These are phyloP conservation scores for Hanseniaspora mollemarum DNA, from an alignment of 805 yeast genomes.

Conservation along the genomic window DNA sequence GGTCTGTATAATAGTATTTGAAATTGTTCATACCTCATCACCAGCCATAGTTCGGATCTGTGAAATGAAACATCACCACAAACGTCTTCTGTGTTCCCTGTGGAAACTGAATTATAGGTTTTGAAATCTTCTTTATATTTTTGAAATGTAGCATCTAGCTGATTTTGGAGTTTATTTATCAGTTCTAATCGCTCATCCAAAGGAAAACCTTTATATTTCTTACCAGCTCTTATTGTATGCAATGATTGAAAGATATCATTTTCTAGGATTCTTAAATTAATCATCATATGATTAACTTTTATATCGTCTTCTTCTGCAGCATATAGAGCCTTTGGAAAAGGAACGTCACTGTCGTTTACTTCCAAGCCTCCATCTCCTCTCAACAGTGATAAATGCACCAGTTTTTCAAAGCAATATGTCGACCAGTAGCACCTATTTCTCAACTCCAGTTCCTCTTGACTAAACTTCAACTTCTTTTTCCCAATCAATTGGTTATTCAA, in stretches of 20 bases:
- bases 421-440: slow-evolving; percentile 41
- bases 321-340: slow-evolving; percentile 32
- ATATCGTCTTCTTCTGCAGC: slow-evolving; percentile 35
- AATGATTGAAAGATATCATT: slow-evolving; percentile 37
- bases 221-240: slow-evolving; percentile 36
- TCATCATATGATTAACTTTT: slow-evolving; percentile 34
- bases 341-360: slow-evolving; percentile 41
- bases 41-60: slow-evolving; percentile 30
- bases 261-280: slow-evolving; percentile 37
- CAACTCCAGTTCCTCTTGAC: slow-evolving; percentile 34
- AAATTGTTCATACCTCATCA: slow-evolving; percentile 37
- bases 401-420: slow-evolving; percentile 38
- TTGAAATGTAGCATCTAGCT: slow-evolving; percentile 26
- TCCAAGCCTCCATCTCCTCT: slow-evolving; percentile 36
- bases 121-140: slow-evolving; percentile 24
- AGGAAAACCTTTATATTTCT: slow-evolving; percentile 23
- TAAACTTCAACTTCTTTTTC: slow-evolving; percentile 25
- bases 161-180: slow-evolving; percentile 29
- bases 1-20: slow-evolving; percentile 41
- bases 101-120: slow-evolving; percentile 18
- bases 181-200: slow-evolving; percentile 30
- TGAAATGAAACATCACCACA: slow-evolving; percentile 27
- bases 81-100: neutral
- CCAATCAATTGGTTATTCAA: slow-evolving; percentile 33
- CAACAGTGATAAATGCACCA: slow-evolving; percentile 40